Base-by-base conservation (phyloP, 2,329 filamentous ascomycete genomes). In the Neofusicoccum cordaticola region DNA sequence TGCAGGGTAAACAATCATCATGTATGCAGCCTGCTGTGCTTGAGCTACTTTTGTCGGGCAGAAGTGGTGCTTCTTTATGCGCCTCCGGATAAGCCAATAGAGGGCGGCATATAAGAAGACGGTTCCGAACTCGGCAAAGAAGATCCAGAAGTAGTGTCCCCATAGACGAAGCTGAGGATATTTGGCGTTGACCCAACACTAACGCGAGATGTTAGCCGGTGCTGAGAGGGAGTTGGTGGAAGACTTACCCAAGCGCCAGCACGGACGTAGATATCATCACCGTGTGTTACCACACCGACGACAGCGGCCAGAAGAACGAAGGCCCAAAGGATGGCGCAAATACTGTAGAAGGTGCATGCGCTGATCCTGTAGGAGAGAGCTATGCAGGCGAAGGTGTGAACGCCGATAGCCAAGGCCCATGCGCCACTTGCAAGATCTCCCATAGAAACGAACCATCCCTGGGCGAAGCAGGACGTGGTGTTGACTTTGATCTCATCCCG, bases 361-460 rank as follows among this genome's bases (percentile, higher is more conserved):
- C 82, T 79, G 1, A 87, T 75, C 19, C 82, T 80, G 58, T 83
- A 85, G 9, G 83, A 80, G 42, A 80, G 80, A 1, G 90, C 84
- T 1, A 91, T 84, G 0, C 83, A 84, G 6, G 86, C 78, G 68
- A 89, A 90, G 0, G 88, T 90, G 71, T 91, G 88, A 0, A 88
- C 66, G 4, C 87, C 88, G 68, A 91, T 90, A 0, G 81, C 78
- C 2, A 86, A 83, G 68, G 90, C 88, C 73, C 90, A 91, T 62
- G 88, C 83, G 66, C 87, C 89, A 27, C 85, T 88, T 0, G 87
- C 82, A 62, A 91, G 71, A 71, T 90, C 88, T 35, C 89, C 89
- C 0, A 84, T 85, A 4, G 87, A 88, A 2, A 91, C 79, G 53
- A 91, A 86, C 79, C 88, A 87, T n/a, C 88, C 89, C 73, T 92